phyloP scores from a whole-genome alignment of 768 basidiomycete genomes.

The Lactarius hatsudake region DNA sequence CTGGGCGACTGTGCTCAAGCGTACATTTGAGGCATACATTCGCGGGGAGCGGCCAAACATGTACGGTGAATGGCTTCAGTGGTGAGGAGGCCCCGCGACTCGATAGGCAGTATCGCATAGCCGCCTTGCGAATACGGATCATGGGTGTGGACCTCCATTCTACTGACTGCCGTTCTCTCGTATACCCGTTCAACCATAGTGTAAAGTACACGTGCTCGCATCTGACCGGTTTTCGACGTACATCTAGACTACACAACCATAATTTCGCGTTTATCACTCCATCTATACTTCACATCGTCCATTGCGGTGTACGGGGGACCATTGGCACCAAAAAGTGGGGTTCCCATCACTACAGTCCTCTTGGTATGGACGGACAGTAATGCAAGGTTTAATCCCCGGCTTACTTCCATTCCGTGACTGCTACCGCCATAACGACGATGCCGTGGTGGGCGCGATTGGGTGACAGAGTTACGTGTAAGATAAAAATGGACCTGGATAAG shows the following conservation, averaged over 20 bases:
- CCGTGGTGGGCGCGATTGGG: neutral
- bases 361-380: neutral
- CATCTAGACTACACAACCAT: slow-evolving; percentile 20
- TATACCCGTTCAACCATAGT: slow-evolving; percentile 24
- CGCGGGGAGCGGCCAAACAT: slow-evolving; percentile 91
- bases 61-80: slow-evolving; percentile 80
- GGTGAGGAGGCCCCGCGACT: slow-evolving; percentile 33
- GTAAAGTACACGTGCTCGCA: slow-evolving; percentile 28
- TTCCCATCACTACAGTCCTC: neutral
- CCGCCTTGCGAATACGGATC: slow-evolving; percentile 11
- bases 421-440: neutral
- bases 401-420: neutral
- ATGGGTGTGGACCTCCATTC: slow-evolving; percentile 9
- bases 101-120: slow-evolving; percentile 6
- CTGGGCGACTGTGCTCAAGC: slow-evolving; percentile 93
- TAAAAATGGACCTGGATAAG: neutral
- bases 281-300: slow-evolving; percentile 19
- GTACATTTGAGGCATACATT: slow-evolving; percentile 91
- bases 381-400: neutral
- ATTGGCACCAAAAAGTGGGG: neutral
- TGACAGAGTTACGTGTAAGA: neutral
- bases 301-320: slow-evolving; percentile 13
- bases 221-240: slow-evolving; percentile 23
- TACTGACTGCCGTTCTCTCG: slow-evolving; percentile 1
- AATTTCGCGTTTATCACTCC: slow-evolving; percentile 20